These are phyloP conservation scores for Pythium vanterpoolii DNA, from an alignment of 352 stramenopile genomes.

Conservation along the genomic window DNA sequence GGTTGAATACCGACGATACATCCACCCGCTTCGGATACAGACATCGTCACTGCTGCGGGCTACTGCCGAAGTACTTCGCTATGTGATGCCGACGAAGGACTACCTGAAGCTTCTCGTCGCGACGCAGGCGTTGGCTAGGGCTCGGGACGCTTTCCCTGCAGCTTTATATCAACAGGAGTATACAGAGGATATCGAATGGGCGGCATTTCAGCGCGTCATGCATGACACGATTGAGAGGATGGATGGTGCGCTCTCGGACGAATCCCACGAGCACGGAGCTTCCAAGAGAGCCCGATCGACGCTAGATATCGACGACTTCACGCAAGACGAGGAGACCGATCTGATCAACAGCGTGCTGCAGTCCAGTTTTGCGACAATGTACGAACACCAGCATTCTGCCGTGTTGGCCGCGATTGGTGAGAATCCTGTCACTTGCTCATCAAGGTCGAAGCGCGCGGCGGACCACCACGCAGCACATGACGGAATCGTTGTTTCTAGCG, in stretches of 20 bases:
- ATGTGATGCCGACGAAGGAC: slow-evolving; percentile 6
- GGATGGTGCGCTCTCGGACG: not conserved
- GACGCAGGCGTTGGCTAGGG: not conserved
- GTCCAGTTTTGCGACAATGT: slow-evolving; percentile 12
- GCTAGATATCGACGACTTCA: not conserved
- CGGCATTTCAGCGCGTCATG: slow-evolving; percentile 8
- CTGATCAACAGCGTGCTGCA: slow-evolving; percentile 1
- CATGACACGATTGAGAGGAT: not conserved
- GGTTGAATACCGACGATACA: slow-evolving; percentile 8
- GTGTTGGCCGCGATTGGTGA: slow-evolving; percentile 1
- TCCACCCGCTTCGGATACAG: slow-evolving; percentile 12
- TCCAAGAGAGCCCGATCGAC: slow-evolving; percentile 17
- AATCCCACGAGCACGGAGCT: slow-evolving; percentile 15
- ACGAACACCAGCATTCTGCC: not conserved
- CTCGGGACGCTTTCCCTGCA: not conserved
- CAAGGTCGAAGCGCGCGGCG: not conserved
- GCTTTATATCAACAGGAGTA: not conserved
- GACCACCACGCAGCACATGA: not conserved
- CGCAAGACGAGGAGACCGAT: not conserved
- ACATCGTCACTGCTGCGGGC: slow-evolving; percentile 9
- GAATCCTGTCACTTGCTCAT: not conserved
- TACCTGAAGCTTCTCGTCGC: slow-evolving; percentile 7
- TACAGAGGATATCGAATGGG: slow-evolving; percentile 11
- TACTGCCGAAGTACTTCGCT: slow-evolving; percentile 4
- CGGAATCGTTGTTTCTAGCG: not conserved